A percentile compares a stretch with the other conserved stretches of the same genome.
These are phyloP conservation scores for Epichloe aotearoae DNA, from an alignment of 2,329 filamentous ascomycete genomes.

Conservation along the genomic window DNA sequence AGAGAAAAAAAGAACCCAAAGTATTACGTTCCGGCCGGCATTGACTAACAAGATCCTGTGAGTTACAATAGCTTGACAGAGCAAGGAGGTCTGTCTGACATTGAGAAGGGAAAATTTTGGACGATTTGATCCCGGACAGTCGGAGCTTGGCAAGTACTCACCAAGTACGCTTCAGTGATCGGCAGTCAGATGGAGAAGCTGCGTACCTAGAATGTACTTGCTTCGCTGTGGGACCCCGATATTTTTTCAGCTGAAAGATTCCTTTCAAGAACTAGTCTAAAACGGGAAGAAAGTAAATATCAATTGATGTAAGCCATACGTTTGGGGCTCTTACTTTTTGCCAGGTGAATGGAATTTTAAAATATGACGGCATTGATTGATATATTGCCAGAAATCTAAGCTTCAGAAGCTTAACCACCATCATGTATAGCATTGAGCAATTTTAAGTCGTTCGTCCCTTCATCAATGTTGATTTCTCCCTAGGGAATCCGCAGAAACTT, in stretches of 20 bases:
- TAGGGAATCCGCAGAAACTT: too few species aligned
- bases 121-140: conserved; percentile 15
- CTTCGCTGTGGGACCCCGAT: conserved; percentile 1
- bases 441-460: too few species aligned
- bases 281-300: conserved; percentile 20
- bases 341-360: too few species aligned
- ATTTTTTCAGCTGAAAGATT: not conserved
- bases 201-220: conserved; percentile 1
- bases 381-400: too few species aligned
- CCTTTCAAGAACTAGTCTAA: conserved; percentile 11
- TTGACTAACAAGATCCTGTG: conserved; percentile 11
- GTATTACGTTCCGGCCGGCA: conserved; percentile 15
- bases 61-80: not conserved
- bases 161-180: conserved; percentile 1
- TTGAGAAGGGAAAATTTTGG: conserved; percentile 14
- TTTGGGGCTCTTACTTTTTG: too few species aligned
- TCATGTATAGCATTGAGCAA: too few species aligned
- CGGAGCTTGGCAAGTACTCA: conserved; percentile 6
- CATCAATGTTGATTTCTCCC: too few species aligned
- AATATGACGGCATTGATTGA: too few species aligned
- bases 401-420: too few species aligned
- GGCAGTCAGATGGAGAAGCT: not conserved
- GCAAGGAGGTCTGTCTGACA: not conserved
- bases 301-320: not conserved
- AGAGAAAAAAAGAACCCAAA: conserved; percentile 10